A percentile compares a stretch with the other conserved stretches of the same genome.
Evolutionary conservation across 2,329 filamentous ascomycete species (phyloP).

Genomic region (Hymenoscyphus fraxineus): DNA sequence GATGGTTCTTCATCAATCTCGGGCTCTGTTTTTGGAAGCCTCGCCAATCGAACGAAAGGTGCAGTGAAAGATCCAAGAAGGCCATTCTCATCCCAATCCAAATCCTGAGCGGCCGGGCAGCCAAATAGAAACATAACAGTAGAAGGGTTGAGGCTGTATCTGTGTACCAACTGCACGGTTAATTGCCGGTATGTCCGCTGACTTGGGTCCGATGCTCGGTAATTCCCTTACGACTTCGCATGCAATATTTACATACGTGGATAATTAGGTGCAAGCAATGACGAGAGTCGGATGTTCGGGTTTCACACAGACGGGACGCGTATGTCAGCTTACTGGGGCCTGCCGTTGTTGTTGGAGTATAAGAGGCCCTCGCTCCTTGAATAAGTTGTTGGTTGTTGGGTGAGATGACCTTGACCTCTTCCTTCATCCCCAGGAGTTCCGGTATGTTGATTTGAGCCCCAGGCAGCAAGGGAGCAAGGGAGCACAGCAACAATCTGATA

Average conservation of each 20-base stretch:
- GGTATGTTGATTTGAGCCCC: not conserved
- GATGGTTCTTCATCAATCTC: not conserved
- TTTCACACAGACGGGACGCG: not conserved
- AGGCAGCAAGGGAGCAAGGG: not conserved
- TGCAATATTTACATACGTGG: not conserved
- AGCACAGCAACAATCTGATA: slow-evolving; percentile 3
- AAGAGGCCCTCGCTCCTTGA: not conserved
- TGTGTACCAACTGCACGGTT: not conserved
- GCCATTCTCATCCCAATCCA: slow-evolving; percentile 51
- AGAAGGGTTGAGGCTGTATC: not conserved
- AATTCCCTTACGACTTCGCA: too few relatives aligned
- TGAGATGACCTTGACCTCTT: not conserved
- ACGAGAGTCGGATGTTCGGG: not conserved
- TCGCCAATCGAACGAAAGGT: slow-evolving; percentile 41
- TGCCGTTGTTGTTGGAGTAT: not conserved
- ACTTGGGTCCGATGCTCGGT: not conserved
- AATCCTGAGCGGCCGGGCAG: slow-evolving; percentile 15
- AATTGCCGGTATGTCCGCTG: not conserved
- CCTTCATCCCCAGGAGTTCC: not conserved
- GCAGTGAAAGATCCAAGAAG: slow-evolving; percentile 47
- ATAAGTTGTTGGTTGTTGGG: not conserved
- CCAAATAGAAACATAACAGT: not conserved
- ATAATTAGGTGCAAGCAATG: not conserved
- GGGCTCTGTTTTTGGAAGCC: slow-evolving; percentile 13
- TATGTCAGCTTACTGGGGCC: slow-evolving; percentile 1